These are phyloP conservation scores for Ceriops decandra DNA, from an alignment of 345 rosid species.

Conservation along the genomic window DNA sequence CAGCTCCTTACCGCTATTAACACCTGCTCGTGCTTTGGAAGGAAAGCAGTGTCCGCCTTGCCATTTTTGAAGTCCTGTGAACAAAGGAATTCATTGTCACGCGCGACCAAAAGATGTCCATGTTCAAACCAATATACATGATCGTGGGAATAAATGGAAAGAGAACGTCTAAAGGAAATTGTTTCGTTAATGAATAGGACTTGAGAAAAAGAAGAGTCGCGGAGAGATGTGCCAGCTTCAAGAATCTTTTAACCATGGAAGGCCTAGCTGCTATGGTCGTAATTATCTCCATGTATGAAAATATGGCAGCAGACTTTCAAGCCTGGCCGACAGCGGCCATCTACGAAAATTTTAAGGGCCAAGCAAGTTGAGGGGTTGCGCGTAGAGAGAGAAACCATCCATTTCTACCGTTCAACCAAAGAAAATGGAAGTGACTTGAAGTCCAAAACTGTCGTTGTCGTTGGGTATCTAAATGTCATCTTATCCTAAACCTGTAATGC, in stretches of 20 bases:
- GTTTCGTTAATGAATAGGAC: slow-evolving; percentile 1
- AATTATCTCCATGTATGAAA: too few species aligned
- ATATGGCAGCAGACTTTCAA: too few species aligned
- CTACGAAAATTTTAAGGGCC: too few species aligned
- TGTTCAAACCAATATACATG: neutral
- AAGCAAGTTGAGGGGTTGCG: too few species aligned
- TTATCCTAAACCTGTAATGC: neutral
- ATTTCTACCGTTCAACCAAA: neutral
- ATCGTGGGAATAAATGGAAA: slow-evolving; percentile 73
- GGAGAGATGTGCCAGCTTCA: too few species aligned
- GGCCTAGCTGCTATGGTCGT: too few species aligned
- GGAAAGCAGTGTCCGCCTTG: slow-evolving; percentile 94
- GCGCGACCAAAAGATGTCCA: neutral
- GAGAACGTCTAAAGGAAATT: neutral
- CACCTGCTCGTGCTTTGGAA: slow-evolving; percentile 86
- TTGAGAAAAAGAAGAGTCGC: neutral
- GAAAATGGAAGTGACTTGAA: neutral
- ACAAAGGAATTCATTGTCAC: neutral
- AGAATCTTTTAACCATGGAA: too few species aligned
- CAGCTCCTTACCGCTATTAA: slow-evolving; percentile 57
- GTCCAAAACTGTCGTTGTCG: neutral
- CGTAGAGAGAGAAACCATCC: too few species aligned
- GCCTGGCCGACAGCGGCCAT: too few species aligned
- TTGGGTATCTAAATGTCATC: neutral
- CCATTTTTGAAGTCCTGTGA: slow-evolving; percentile 85